Base-by-base conservation (phyloP, 345 rosid genomes). In the Luvunga scandens region DNA sequence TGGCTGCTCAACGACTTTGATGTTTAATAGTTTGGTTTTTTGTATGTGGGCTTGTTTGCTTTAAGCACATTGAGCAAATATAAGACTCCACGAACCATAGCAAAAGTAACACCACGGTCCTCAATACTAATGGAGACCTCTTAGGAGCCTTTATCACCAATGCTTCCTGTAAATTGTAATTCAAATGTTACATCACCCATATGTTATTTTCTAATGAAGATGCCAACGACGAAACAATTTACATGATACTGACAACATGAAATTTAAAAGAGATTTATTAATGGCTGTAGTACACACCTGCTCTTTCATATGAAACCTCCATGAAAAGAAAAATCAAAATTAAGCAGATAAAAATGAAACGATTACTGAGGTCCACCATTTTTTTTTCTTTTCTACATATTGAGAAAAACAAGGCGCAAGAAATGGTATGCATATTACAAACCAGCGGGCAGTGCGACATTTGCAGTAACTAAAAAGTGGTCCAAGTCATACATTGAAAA, bases 31-130 rank as follows among this genome's bases (percentile, higher is more conserved):
- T 36, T 36, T 72, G 65, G 77, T 24, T 63, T 77, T 77, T 64
- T 64, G 84, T 72, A n/a, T 36, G 56, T 0, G 66, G 71, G 48
- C 21, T 66, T 73, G 79, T 76, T 70, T 83, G 84, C 81, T 83
- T 85, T 70, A 83, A 53, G 69, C 83, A 83, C 65, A 78, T 79
- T 16, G 78, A 76, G 75, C 80, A 85, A 64, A 85, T 83, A 71
- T 81, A 83, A 83, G 45, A 85, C 75, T 50, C 84, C 86, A 73
- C 88, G 81, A 10, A 81, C 69, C 86, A 85, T 76, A 42, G 77
- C 81, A 81, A 85, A 18, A 81, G 57, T n/a, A 83, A 59, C 71
- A 83, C 82, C 81, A 78, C 73, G 19, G 82, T 59, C 74, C 86
- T 80, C 68, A 69, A 56, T 22, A 50, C 36, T 34, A 81, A 53